Percentiles rank a stretch among this genome's conserved stretches.
Evolutionary conservation across 805 yeast genomes (phyloP).

Genomic region (Crinitomyces ghanaensis): DNA sequence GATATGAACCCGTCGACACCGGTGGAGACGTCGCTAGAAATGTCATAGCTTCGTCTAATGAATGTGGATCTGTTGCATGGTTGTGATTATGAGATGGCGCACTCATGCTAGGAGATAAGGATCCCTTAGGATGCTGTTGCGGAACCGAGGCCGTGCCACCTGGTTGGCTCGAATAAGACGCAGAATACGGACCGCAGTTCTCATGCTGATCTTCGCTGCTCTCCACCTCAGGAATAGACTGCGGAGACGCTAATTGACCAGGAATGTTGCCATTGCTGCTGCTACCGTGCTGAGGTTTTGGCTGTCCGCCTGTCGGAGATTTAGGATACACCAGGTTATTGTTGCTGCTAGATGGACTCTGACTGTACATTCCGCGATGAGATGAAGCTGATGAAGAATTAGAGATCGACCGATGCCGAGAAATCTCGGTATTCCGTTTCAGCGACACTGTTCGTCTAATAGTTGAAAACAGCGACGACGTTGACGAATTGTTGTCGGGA

Average conservation of each 20-base stretch:
- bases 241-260: neutral
- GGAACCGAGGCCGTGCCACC: neutral
- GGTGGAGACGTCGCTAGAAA: conserved; percentile 6
- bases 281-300: neutral
- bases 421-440: conserved; percentile 10
- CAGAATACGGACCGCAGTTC: neutral
- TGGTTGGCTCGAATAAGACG: neutral
- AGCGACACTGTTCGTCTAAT: conserved; percentile 6
- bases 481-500: neutral
- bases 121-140: neutral
- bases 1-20: conserved; percentile 4
- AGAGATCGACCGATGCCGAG: conserved; percentile 13
- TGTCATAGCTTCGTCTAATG: conserved; percentile 15
- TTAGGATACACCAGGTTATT: neutral
- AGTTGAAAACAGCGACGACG: neutral
- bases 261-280: neutral
- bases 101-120: neutral
- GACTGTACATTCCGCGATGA: conserved; percentile 2
- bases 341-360: conserved; percentile 1
- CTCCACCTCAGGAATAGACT: neutral
- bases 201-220: neutral
- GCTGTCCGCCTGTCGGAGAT: neutral
- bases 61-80: conserved; percentile 7
- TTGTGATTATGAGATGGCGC: neutral
- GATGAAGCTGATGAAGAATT: conserved; percentile 11